Conservation (phyloP, 805 yeast species). For the Kodamaea hsintzibuensis region DNA sequence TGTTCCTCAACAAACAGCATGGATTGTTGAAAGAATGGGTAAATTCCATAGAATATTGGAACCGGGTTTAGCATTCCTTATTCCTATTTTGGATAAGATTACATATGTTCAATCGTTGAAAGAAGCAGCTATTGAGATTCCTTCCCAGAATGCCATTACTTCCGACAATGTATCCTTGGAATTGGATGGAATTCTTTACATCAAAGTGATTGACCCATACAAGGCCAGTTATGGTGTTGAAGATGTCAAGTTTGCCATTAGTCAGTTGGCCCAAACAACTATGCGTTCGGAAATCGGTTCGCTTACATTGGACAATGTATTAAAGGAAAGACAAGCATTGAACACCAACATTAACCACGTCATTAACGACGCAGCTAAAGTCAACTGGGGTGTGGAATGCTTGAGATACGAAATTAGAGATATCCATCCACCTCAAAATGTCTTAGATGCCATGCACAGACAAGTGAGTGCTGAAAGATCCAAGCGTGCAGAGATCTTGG, state of each 20-base stretch:
- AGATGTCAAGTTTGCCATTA: slow-evolving; percentile 81
- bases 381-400: slow-evolving; percentile 80
- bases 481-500: slow-evolving; percentile 84
- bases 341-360: slow-evolving; percentile 74
- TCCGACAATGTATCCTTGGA: slow-evolving; percentile 83
- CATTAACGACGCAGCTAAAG: slow-evolving; percentile 79
- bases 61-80: slow-evolving; percentile 74
- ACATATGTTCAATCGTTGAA: slow-evolving; percentile 81
- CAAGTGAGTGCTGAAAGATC: slow-evolving; percentile 87
- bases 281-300: slow-evolving; percentile 91
- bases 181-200: slow-evolving; percentile 80
- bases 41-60: slow-evolving; percentile 64
- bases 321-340: slow-evolving; percentile 72
- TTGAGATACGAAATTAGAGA: slow-evolving; percentile 85
- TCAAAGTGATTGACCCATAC: slow-evolving; percentile 76
- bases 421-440: slow-evolving; percentile 84
- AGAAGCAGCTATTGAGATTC: slow-evolving; percentile 84
- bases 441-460: slow-evolving; percentile 87
- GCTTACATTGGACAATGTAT: slow-evolving; percentile 73
- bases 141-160: slow-evolving; percentile 81
- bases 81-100: slow-evolving; percentile 74
- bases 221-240: slow-evolving; percentile 88
- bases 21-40: slow-evolving; percentile 92
- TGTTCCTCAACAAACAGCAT: slow-evolving; percentile 89
- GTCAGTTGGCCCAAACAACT: slow-evolving; percentile 86